These are phyloP conservation scores for Triticum dicoccoides DNA, from an alignment of 176 grass and related monocot genomes.

Conservation along the genomic window DNA sequence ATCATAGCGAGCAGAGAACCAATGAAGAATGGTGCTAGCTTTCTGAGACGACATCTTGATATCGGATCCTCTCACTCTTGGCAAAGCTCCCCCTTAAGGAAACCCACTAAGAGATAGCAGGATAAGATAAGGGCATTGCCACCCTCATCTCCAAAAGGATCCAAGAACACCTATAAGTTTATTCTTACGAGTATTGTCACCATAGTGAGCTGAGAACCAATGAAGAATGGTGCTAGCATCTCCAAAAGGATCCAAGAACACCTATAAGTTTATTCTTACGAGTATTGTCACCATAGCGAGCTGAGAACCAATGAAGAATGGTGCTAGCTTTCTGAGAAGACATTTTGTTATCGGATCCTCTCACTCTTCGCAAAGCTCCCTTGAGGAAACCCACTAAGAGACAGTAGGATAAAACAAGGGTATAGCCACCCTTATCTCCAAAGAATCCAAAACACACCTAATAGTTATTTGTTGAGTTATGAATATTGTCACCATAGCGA, in stretches of 20 bases:
- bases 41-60: slow-evolving; percentile 51
- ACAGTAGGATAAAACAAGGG: slow-evolving; percentile 12
- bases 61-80: slow-evolving; percentile 30
- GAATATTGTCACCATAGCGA: slow-evolving; percentile 51
- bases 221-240: slow-evolving; percentile 20
- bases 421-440: slow-evolving; percentile 14
- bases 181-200: slow-evolving; percentile 12
- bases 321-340: slow-evolving; percentile 47
- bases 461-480: background rate
- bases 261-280: background rate
- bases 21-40: slow-evolving; percentile 36
- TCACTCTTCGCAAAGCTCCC: background rate
- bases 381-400: background rate
- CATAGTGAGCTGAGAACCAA: slow-evolving; percentile 52
- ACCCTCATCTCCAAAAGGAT: slow-evolving; percentile 28
- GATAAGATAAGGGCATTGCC: slow-evolving; percentile 10
- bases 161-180: slow-evolving; percentile 12
- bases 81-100: slow-evolving; percentile 3
- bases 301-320: slow-evolving; percentile 33
- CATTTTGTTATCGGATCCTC: slow-evolving; percentile 44
- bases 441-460: slow-evolving; percentile 33
- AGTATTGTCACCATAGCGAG: slow-evolving; percentile 55
- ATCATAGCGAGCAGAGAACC: slow-evolving; percentile 51
- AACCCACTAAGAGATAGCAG: background rate
- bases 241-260: slow-evolving; percentile 27